These are phyloP conservation scores for Candida nanaspora DNA, from an alignment of 805 yeast genomes.

Conservation along the genomic window DNA sequence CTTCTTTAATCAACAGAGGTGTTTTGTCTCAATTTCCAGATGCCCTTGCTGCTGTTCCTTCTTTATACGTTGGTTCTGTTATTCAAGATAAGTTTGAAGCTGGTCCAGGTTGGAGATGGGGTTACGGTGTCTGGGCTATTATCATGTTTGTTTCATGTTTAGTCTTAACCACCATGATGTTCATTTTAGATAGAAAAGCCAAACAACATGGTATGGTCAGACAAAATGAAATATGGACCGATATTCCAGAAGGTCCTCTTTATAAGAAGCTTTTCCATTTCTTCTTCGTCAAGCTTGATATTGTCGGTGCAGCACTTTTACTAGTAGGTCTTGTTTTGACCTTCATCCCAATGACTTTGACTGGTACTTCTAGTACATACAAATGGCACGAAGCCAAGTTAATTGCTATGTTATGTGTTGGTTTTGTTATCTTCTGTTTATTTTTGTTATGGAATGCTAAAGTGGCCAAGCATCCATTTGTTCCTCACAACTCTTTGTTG, in stretches of 20 bases:
- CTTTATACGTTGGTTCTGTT: constrained; percentile 69
- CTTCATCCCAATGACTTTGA: constrained; percentile 67
- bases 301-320: constrained; percentile 52
- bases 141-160: constrained; percentile 55
- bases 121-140: constrained; percentile 75
- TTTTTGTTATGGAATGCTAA: constrained; percentile 53
- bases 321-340: constrained; percentile 54
- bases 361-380: constrained; percentile 46
- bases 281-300: constrained; percentile 59
- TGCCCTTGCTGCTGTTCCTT: constrained; percentile 65
- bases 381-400: constrained; percentile 56
- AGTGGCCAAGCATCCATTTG: constrained; percentile 52
- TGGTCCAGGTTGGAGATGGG: constrained; percentile 55
- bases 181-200: constrained; percentile 52
- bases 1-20: constrained; percentile 66
- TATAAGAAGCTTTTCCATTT: constrained; percentile 24
- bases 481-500: constrained; percentile 30
- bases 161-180: constrained; percentile 52
- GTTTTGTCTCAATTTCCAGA: constrained; percentile 59
- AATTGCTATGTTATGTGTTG: constrained; percentile 66
- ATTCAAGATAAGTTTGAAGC: constrained; percentile 27
- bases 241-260: constrained; percentile 26
- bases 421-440: constrained; percentile 53
- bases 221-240: constrained; percentile 43
- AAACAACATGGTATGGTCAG: constrained; percentile 52